Base-by-base conservation (phyloP, 2,329 filamentous ascomycete species). In the Fusarium incarnatum region DNA sequence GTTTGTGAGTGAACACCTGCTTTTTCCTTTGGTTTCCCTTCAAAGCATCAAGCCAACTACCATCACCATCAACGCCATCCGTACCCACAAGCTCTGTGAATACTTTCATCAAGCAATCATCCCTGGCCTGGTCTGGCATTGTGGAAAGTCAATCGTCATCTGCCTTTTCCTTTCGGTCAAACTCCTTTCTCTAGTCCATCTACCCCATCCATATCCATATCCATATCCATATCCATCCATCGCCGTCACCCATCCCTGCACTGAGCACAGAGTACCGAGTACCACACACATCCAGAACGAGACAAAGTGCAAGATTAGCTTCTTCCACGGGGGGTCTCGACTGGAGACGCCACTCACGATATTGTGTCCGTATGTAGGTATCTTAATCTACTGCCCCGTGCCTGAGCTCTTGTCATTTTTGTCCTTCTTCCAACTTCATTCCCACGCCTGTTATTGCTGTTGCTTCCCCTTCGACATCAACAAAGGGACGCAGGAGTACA, bases 251-350 rank as follows among this genome's bases (percentile, higher is more conserved):
- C 55, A 65, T 57, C 67, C 67, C 59, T 57, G 64, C 64, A 60
- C 40, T 48, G 42, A 48, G 20, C 48, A 47, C 45, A 64, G 50
- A 70, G 53, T 62, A 63, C 27, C 63, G 50, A 70, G 53, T 62
- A 63, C 27, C 63, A 70, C 54, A 56, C 63, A 40, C 54, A 34
- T 65, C 68, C 64, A 53, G 56, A 69, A 68, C 50, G 50, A 69
- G 66, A 58, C 68, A 68, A 71, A 65, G 59, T 56, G 54, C 44
- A 67, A 56, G 48, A 55, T 54, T 71, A 70, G 67, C 67, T 68
- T 68, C 67, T 50, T 53, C 42, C 22, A 42, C 53, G 57, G 57
- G 49, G 60, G 60, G 22, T 25, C 49, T 53, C 11, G 49, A 41
- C 34, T 53, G 40, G 56, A 34, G 45, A 28, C 67, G 67, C 68